Percentiles rank a stretch among this genome's conserved stretches.
Evolutionary conservation across 2,329 filamentous ascomycete genomes (phyloP).

Genomic region (Coniochaeta ligniaria): DNA sequence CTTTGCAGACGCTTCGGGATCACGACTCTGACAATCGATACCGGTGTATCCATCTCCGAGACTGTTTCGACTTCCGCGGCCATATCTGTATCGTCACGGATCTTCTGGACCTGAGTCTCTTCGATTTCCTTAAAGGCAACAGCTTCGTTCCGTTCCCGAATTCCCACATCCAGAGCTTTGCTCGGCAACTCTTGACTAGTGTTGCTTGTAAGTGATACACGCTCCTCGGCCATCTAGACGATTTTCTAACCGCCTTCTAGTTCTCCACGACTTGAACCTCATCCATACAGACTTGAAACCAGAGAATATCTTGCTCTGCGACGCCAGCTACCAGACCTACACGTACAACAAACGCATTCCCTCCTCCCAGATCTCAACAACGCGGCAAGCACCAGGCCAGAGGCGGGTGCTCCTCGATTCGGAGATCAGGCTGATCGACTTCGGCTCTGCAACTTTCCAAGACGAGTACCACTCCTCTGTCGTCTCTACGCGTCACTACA

Average conservation of each 20-base stretch:
- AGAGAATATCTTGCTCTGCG: slow-evolving; percentile 62
- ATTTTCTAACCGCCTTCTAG: slow-evolving; percentile 24
- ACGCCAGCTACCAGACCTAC: slow-evolving; percentile 61
- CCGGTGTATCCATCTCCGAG: slow-evolving; percentile 90
- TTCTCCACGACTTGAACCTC: slow-evolving; percentile 94
- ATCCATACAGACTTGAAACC: slow-evolving; percentile 82
- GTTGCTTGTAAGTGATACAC: slow-evolving; percentile 72
- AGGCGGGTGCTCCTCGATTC: slow-evolving; percentile 59
- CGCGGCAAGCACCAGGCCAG: slow-evolving; percentile 52
- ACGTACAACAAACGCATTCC: slow-evolving; percentile 65
- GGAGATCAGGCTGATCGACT: slow-evolving; percentile 64
- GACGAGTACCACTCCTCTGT: slow-evolving; percentile 68
- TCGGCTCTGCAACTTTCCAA: slow-evolving; percentile 65
- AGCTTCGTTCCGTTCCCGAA: slow-evolving; percentile 97
- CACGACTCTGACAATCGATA: slow-evolving; percentile 92
- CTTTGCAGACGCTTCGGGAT: slow-evolving; percentile 82
- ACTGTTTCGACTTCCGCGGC: slow-evolving; percentile 95
- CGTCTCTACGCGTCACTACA: slow-evolving; percentile 63
- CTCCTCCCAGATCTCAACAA: slow-evolving; percentile 55
- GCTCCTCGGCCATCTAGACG: neutral
- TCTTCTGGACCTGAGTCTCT: slow-evolving; percentile 86
- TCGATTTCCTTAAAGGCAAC: slow-evolving; percentile 95
- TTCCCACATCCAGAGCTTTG: slow-evolving; percentile 96
- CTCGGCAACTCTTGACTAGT: slow-evolving; percentile 91
- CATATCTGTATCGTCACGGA: slow-evolving; percentile 86